Evolutionary conservation across 306 rosid genomes (phyloP).

Genomic region (Citrullus amarus): DNA sequence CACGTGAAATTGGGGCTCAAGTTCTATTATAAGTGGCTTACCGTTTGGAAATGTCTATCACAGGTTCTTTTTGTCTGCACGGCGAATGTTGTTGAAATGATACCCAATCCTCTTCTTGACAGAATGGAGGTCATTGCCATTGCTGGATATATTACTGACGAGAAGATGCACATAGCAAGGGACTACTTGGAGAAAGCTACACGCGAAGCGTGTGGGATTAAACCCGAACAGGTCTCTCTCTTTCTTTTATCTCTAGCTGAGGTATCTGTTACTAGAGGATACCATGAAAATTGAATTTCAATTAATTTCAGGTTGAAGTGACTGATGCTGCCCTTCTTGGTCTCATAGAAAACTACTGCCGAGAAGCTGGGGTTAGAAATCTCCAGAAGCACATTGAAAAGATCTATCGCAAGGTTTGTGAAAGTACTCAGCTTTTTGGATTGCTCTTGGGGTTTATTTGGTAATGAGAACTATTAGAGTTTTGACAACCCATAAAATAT

Average conservation of each 20-base stretch:
- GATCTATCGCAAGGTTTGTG: slow-evolving; percentile 82
- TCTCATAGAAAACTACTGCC: slow-evolving; percentile 78
- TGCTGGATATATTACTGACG: slow-evolving; percentile 95
- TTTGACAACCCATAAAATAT: neutral
- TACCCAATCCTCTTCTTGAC: slow-evolving; percentile 90
- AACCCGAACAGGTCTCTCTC: slow-evolving; percentile 62
- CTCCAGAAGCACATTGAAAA: slow-evolving; percentile 94
- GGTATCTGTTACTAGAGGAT: neutral
- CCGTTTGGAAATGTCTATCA: slow-evolving; percentile 15
- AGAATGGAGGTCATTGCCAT: slow-evolving; percentile 93
- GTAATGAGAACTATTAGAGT: neutral
- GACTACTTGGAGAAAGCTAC: slow-evolving; percentile 91
- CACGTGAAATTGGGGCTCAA: neutral
- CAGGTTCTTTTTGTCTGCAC: slow-evolving; percentile 99
- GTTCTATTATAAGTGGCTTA: neutral
- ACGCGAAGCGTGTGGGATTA: slow-evolving; percentile 88
- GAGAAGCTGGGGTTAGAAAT: slow-evolving; percentile 89
- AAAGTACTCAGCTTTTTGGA: neutral
- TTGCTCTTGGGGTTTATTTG: neutral
- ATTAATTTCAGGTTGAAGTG: slow-evolving; percentile 59
- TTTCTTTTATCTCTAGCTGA: slow-evolving; percentile 11
- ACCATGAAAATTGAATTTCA: neutral
- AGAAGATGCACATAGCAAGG: slow-evolving; percentile 97
- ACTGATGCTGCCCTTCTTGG: slow-evolving; percentile 78
- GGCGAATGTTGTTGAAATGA: slow-evolving; percentile 81